phyloP scores from a whole-genome alignment of 441 rosid genomes.

The Lepidium campestre region DNA sequence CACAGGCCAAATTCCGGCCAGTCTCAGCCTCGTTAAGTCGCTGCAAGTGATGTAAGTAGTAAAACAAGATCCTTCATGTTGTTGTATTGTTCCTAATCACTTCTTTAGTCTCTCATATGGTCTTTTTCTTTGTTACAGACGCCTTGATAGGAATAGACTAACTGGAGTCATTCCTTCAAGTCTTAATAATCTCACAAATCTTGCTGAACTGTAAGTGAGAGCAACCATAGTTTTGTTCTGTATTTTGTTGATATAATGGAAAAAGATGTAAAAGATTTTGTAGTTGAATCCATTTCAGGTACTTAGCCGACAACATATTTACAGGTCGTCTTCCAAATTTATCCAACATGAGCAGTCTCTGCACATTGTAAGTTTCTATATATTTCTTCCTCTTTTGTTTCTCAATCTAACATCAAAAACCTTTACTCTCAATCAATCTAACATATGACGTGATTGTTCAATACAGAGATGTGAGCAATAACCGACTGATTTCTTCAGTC shows the following conservation, averaged over 20 bases:
- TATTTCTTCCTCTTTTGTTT: neutral
- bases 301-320: slow-evolving; percentile 53
- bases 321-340: slow-evolving; percentile 59
- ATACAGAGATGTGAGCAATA: slow-evolving; percentile 82
- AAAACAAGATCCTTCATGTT: neutral
- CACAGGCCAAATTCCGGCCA: slow-evolving; percentile 46
- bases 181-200: slow-evolving; percentile 43
- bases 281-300: slow-evolving; percentile 38
- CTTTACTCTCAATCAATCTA: neutral
- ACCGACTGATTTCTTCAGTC: slow-evolving; percentile 29
- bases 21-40: slow-evolving; percentile 49
- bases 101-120: neutral
- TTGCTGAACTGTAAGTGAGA: slow-evolving; percentile 55
- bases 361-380: slow-evolving; percentile 47
- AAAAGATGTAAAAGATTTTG: neutral
- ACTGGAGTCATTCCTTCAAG: slow-evolving; percentile 44
- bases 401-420: neutral
- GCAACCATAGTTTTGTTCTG: neutral
- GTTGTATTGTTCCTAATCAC: neutral
- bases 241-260: neutral
- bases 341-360: slow-evolving; percentile 41
- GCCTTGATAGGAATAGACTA: slow-evolving; percentile 58
- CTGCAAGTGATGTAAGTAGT: slow-evolving; percentile 71
- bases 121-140: slow-evolving; percentile 35
- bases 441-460: neutral